Evolutionary conservation across 169 alveolate species (phyloP).

Genomic region (Eimeria sp.): DNA sequence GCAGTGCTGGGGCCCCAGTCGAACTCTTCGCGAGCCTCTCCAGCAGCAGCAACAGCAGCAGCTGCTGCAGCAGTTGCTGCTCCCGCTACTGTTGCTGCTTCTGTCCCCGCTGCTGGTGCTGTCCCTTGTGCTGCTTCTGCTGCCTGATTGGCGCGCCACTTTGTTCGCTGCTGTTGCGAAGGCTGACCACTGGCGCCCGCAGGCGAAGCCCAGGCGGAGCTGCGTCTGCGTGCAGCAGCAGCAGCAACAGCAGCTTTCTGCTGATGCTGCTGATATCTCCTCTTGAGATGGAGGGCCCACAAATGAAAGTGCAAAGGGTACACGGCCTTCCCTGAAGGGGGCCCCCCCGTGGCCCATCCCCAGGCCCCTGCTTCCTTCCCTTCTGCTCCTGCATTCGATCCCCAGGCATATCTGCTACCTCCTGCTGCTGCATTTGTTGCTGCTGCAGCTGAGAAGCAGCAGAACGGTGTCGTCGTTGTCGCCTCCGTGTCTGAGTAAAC

Average conservation of each 20-base stretch:
- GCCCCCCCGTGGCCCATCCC: slow-evolving; percentile 5
- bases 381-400: not conserved
- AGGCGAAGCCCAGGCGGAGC: not conserved
- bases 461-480: not conserved
- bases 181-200: not conserved
- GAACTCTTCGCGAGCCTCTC: not conserved
- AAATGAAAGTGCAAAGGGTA: slow-evolving; percentile 34
- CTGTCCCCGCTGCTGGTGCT: too few relatives aligned
- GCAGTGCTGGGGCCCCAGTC: slow-evolving; percentile 17
- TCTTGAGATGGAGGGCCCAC: slow-evolving; percentile 30
- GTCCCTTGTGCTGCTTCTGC: too few relatives aligned
- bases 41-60: not conserved
- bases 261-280: slow-evolving; percentile 46
- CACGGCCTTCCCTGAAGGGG: not conserved
- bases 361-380: not conserved
- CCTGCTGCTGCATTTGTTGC: not conserved
- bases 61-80: not conserved
- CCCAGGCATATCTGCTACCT: not conserved
- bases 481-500: slow-evolving; percentile 43
- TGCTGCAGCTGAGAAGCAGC: not conserved
- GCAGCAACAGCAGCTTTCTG: slow-evolving; percentile 46
- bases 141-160: not conserved
- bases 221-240: not conserved
- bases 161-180: not conserved
- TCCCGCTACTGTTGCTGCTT: too few relatives aligned